These are phyloP conservation scores for Suillus weaverae DNA, from an alignment of 768 basidiomycete genomes.

Conservation along the genomic window DNA sequence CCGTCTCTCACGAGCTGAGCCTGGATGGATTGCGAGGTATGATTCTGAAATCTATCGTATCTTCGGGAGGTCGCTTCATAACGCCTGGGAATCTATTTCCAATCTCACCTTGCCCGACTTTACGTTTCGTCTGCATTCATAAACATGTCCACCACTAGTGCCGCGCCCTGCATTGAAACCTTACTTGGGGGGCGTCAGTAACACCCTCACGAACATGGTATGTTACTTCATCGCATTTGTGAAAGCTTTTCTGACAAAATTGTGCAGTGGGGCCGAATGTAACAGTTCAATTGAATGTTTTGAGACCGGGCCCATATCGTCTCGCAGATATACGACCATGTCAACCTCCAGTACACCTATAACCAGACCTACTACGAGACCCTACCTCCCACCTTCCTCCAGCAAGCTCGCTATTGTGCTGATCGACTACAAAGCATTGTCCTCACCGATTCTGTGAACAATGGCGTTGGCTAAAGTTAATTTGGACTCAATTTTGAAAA, in stretches of 20 bases:
- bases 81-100: slow-evolving; percentile 20
- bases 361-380: slow-evolving; percentile 76
- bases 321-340: slow-evolving; percentile 68
- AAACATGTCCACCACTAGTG: slow-evolving; percentile 49
- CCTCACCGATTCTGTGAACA: slow-evolving; percentile 60
- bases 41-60: neutral
- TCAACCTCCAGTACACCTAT: slow-evolving; percentile 74
- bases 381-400: slow-evolving; percentile 66
- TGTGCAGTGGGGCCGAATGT: slow-evolving; percentile 76
- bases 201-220: slow-evolving; percentile 67
- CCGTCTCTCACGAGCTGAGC: slow-evolving; percentile 80
- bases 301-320: neutral
- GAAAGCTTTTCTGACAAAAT: slow-evolving; percentile 13
- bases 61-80: neutral
- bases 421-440: slow-evolving; percentile 75
- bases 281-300: slow-evolving; percentile 26
- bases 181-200: slow-evolving; percentile 64
- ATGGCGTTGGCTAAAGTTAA: slow-evolving; percentile 75
- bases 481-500: slow-evolving; percentile 11
- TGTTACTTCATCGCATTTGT: slow-evolving; percentile 25
- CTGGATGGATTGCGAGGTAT: slow-evolving; percentile 66
- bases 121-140: slow-evolving; percentile 37
- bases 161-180: slow-evolving; percentile 58
- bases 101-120: slow-evolving; percentile 20
- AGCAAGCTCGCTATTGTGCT: slow-evolving; percentile 72